A percentile compares a stretch with the other conserved stretches of the same genome.
Conservation (phyloP, 106 monocot species). For the Apostasia shenzhenica region DNA sequence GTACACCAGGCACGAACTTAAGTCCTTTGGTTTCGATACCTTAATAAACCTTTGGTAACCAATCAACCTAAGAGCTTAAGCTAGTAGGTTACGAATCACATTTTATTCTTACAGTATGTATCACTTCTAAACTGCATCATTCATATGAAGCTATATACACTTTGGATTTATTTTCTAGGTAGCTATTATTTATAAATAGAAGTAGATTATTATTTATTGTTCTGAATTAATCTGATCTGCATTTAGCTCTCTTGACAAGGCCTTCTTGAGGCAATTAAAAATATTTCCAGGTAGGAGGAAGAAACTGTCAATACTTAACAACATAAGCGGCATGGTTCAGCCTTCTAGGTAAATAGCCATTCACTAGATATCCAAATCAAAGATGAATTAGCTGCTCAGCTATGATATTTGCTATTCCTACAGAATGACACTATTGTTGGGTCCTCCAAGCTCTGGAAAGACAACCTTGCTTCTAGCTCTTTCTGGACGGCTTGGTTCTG, state of each 20-base stretch:
- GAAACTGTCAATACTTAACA: slow-evolving; percentile 76
- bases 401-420: slow-evolving; percentile 7
- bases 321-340: slow-evolving; percentile 75
- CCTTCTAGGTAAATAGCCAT: slow-evolving; percentile 63
- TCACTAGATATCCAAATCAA: background rate
- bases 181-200: background rate
- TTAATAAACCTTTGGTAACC: too few species aligned
- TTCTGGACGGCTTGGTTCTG: slow-evolving; percentile 76
- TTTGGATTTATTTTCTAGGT: slow-evolving; percentile 3
- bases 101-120: too few species aligned
- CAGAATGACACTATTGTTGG: slow-evolving; percentile 97
- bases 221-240: slow-evolving; percentile 15
- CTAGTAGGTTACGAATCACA: too few species aligned
- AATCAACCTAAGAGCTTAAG: too few species aligned
- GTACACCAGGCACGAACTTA: too few species aligned
- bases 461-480: slow-evolving; percentile 93
- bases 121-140: too few species aligned
- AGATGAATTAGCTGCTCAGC: background rate
- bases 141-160: background rate
- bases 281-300: slow-evolving; percentile 73
- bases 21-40: too few species aligned
- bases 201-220: background rate
- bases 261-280: slow-evolving; percentile 72
- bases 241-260: slow-evolving; percentile 38
- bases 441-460: slow-evolving; percentile 98